Percentiles rank a stretch among this genome's conserved stretches.
Conservation (phyloP, 148 eudicot genomes). For the Agrostemma githago region DNA sequence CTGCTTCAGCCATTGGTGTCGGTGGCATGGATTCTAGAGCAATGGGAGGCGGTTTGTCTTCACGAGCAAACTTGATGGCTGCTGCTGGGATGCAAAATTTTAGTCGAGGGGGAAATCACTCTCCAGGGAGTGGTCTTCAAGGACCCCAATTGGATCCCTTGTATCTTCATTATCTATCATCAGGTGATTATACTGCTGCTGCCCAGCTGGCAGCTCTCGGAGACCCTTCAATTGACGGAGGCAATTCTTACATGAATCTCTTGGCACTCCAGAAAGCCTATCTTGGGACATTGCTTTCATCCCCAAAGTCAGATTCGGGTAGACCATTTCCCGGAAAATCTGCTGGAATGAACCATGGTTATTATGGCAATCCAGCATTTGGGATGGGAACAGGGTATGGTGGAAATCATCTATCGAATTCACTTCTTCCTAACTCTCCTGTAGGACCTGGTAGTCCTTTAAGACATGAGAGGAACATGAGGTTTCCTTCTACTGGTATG, state of each 20-base stretch:
- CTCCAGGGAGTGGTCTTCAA: slow-evolving; percentile 35
- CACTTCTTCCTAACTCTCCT: slow-evolving; percentile 70
- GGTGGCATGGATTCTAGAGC: slow-evolving; percentile 51
- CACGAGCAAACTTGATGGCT: slow-evolving; percentile 53
- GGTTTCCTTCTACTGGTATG: slow-evolving; percentile 53
- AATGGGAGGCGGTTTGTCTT: slow-evolving; percentile 42
- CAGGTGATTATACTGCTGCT: slow-evolving; percentile 61
- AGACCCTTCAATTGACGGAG: slow-evolving; percentile 54
- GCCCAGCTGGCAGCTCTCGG: slow-evolving; percentile 57
- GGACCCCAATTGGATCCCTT: slow-evolving; percentile 49
- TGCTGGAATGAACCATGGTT: slow-evolving; percentile 53
- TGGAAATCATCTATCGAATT: slow-evolving; percentile 59
- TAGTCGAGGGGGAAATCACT: slow-evolving; percentile 47
- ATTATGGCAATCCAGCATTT: slow-evolving; percentile 52
- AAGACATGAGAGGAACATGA: slow-evolving; percentile 61
- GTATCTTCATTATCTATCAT: slow-evolving; percentile 60
- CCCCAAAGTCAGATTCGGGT: slow-evolving; percentile 68
- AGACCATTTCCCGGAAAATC: slow-evolving; percentile 44
- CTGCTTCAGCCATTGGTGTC: slow-evolving; percentile 51
- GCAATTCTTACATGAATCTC: slow-evolving; percentile 60
- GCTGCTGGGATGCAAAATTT: slow-evolving; percentile 56
- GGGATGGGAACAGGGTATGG: slow-evolving; percentile 67
- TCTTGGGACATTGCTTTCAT: slow-evolving; percentile 53
- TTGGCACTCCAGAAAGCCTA: slow-evolving; percentile 76
- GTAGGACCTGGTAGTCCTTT: slow-evolving; percentile 59